phyloP scores from a whole-genome alignment of 2,329 filamentous ascomycete genomes.

The Neurospora sp. region DNA sequence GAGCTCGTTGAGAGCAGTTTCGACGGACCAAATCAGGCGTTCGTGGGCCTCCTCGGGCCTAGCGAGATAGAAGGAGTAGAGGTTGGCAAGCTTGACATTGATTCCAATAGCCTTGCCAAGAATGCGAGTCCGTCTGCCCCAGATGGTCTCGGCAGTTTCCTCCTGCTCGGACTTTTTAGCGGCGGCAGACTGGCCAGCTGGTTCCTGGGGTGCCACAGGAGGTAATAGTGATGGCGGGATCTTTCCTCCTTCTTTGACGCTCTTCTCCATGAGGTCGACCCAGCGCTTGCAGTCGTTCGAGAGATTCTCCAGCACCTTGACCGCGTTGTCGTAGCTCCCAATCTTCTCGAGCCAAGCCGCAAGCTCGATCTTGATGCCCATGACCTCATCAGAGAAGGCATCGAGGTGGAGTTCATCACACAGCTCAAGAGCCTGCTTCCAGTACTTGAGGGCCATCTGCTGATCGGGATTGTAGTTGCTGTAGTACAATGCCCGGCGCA shows the following conservation, averaged over 20 bases:
- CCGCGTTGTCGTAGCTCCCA: slow-evolving; percentile 57
- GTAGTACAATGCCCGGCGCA: slow-evolving; percentile 81
- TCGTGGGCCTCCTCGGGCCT: slow-evolving; percentile 66
- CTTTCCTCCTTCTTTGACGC: slow-evolving; percentile 27
- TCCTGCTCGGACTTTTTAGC: slow-evolving; percentile 17
- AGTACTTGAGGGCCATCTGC: slow-evolving; percentile 70
- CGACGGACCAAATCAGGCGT: slow-evolving; percentile 68
- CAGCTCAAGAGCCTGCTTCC: slow-evolving; percentile 65
- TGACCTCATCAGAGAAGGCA: slow-evolving; percentile 80
- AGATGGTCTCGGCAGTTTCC: slow-evolving; percentile 36
- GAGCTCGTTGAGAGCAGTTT: slow-evolving; percentile 66
- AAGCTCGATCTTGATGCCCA: slow-evolving; percentile 79
- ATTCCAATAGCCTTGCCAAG: slow-evolving; percentile 66
- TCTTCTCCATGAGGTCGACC: slow-evolving; percentile 45
- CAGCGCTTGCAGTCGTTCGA: slow-evolving; percentile 57
- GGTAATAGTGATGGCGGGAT: slow-evolving; percentile 9
- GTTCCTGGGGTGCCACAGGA: slow-evolving; percentile 5
- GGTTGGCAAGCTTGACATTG: slow-evolving; percentile 71
- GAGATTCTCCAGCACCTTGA: slow-evolving; percentile 70
- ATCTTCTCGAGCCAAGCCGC: slow-evolving; percentile 72
- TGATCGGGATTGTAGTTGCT: slow-evolving; percentile 68
- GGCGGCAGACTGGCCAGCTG: slow-evolving; percentile 9
- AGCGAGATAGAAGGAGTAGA: slow-evolving; percentile 70
- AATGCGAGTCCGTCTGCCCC: slow-evolving; percentile 52
- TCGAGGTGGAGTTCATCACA: slow-evolving; percentile 70